These are phyloP conservation scores for Trichoderma breve DNA, from an alignment of 2,329 filamentous ascomycete species.

Conservation along the genomic window DNA sequence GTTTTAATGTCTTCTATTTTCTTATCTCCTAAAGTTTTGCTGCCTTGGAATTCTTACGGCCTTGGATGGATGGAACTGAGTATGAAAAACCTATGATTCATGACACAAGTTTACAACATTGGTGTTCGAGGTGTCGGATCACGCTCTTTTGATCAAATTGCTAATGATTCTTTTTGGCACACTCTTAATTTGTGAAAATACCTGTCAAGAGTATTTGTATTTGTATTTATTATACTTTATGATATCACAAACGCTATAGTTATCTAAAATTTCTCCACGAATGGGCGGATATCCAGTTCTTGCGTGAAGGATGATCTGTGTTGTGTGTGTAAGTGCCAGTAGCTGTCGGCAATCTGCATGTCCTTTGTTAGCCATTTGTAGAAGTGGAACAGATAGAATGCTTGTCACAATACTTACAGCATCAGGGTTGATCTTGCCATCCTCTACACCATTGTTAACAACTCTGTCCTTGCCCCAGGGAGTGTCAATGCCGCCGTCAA, in stretches of 20 bases:
- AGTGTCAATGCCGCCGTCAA: conserved; percentile 84
- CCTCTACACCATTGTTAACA: conserved; percentile 46
- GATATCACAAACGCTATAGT: neutral
- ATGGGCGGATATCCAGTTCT: conserved; percentile 77
- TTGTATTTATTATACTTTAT: neutral
- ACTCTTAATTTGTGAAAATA: neutral
- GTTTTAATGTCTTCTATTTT: neutral
- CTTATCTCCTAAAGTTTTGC: neutral
- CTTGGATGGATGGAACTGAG: neutral
- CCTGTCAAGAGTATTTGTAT: neutral
- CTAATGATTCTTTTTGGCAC: neutral
- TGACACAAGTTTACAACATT: neutral
- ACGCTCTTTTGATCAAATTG: neutral
- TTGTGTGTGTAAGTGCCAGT: conserved; percentile 83
- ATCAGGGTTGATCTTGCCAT: conserved; percentile 69
- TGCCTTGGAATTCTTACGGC: neutral
- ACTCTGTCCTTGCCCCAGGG: conserved; percentile 59
- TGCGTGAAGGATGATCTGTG: conserved; percentile 76
- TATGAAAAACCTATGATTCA: neutral
- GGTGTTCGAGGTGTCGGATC: neutral
- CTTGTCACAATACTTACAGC: conserved; percentile 56
- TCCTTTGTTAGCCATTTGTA: neutral
- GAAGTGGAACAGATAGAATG: neutral
- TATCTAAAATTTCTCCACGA: conserved; percentile 75
- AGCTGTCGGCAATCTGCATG: conserved; percentile 74